Conservation (phyloP, 2,329 filamentous ascomycete species). For the Berkeleyomyces basicola region DNA sequence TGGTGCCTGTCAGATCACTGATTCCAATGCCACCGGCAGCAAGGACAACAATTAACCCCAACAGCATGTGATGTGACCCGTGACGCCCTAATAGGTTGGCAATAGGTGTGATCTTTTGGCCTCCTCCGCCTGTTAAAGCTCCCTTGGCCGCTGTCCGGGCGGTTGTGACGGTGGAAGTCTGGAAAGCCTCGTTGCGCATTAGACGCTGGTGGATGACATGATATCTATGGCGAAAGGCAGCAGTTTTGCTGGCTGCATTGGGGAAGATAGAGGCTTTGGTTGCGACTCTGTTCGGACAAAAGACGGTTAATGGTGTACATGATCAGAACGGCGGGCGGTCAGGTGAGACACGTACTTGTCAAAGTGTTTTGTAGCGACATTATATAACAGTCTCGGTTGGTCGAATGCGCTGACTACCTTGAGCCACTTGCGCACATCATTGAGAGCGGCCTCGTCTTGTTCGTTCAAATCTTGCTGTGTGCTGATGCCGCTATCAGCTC, state of each 20-base stretch:
- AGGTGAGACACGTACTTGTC: conserved; percentile 40
- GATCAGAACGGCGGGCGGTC: neutral
- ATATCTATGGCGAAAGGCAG: conserved; percentile 76
- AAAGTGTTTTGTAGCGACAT: conserved; percentile 75
- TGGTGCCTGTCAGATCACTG: conserved; percentile 75
- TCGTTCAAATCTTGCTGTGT: conserved; percentile 39
- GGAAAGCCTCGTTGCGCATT: conserved; percentile 83
- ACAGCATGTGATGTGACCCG: conserved; percentile 67
- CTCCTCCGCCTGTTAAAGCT: conserved; percentile 47
- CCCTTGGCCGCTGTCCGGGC: conserved; percentile 35
- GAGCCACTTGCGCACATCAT: conserved; percentile 66
- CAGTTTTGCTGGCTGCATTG: conserved; percentile 62
- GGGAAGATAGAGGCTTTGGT: conserved; percentile 58
- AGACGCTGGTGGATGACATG: conserved; percentile 84
- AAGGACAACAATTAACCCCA: conserved; percentile 66
- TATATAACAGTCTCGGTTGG: conserved; percentile 65
- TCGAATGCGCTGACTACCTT: conserved; percentile 72
- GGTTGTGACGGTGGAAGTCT: conserved; percentile 57
- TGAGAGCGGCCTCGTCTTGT: conserved; percentile 37
- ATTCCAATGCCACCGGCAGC: conserved; percentile 71
- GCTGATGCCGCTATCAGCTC: conserved; percentile 47
- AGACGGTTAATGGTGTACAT: neutral
- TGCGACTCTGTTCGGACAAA: conserved; percentile 30
- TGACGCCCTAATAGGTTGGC: conserved; percentile 59
- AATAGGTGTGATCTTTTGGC: conserved; percentile 80